Conservation (phyloP, 331 rosid genomes). For the Quercus tomentella region DNA sequence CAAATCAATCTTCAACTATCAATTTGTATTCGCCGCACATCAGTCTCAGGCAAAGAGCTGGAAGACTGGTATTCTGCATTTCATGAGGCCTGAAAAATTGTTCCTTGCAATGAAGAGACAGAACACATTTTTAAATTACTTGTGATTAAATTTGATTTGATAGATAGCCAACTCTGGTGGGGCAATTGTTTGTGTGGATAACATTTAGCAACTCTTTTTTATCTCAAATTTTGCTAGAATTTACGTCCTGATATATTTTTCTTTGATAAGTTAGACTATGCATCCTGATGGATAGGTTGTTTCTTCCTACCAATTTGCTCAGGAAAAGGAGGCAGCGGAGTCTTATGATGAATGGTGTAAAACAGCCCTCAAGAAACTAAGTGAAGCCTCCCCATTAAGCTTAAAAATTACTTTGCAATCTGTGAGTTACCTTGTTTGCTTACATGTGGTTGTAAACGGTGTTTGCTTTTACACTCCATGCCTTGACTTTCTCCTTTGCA, state of each 20-base stretch:
- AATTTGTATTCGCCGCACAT: neutral
- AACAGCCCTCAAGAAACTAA: conserved; percentile 49
- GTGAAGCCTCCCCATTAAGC: conserved; percentile 88
- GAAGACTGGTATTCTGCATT: neutral
- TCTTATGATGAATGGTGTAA: conserved; percentile 64
- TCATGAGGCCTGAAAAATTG: neutral
- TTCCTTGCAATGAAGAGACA: neutral
- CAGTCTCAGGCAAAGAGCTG: neutral
- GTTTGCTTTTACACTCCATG: neutral
- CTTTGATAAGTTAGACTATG: neutral
- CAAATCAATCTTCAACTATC: neutral
- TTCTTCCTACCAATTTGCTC: conserved; percentile 24
- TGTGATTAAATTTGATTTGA: neutral
- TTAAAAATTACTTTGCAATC: conserved; percentile 79
- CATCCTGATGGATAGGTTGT: conserved; percentile 11
- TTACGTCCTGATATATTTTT: neutral
- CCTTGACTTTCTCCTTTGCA: conserved; percentile 20
- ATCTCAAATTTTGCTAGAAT: neutral
- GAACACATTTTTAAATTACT: neutral
- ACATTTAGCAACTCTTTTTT: neutral
- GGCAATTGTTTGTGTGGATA: neutral
- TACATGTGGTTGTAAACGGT: neutral
- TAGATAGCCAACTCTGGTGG: neutral
- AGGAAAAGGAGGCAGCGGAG: conserved; percentile 78
- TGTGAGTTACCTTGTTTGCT: conserved; percentile 52